Conservation (phyloP, 768 basidiomycete species). For the Tricholoma saponaceum region DNA sequence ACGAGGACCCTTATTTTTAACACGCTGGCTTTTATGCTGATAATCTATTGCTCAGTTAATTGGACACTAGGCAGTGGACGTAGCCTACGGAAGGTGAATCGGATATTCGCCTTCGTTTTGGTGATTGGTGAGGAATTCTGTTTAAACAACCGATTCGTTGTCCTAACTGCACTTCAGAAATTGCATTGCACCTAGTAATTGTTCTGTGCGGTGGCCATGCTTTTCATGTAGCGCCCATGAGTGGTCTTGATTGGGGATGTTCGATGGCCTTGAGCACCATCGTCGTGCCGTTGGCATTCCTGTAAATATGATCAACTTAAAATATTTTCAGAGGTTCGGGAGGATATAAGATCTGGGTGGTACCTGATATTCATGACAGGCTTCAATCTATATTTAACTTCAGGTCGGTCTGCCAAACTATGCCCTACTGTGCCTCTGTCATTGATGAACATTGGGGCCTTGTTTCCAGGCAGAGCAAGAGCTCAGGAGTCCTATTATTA, state of each 20-base stretch:
- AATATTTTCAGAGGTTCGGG: too few relatives aligned
- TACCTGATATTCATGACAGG: too few relatives aligned
- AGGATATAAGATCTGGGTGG: too few relatives aligned
- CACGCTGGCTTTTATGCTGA: not conserved
- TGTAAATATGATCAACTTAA: not conserved
- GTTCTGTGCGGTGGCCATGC: not conserved
- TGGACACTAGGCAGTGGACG: not conserved
- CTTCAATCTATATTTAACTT: too few relatives aligned
- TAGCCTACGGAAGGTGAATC: not conserved
- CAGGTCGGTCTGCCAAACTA: too few relatives aligned
- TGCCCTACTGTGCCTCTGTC: too few relatives aligned
- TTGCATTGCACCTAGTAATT: not conserved
- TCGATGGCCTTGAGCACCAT: not conserved
- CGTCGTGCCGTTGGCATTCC: not conserved
- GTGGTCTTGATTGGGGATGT: not conserved
- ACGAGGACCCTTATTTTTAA: not conserved
- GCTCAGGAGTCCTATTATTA: too few relatives aligned
- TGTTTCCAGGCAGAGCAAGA: too few relatives aligned
- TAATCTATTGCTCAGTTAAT: not conserved
- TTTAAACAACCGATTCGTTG: not conserved
- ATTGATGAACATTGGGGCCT: too few relatives aligned
- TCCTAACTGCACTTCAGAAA: not conserved
- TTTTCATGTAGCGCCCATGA: not conserved
- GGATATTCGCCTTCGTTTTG: not conserved
- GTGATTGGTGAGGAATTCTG: not conserved